Percentiles rank a stretch among this genome's conserved stretches.
phyloP scores from a whole-genome alignment of 345 rosid genomes.

The Hypericum androsaemum region DNA sequence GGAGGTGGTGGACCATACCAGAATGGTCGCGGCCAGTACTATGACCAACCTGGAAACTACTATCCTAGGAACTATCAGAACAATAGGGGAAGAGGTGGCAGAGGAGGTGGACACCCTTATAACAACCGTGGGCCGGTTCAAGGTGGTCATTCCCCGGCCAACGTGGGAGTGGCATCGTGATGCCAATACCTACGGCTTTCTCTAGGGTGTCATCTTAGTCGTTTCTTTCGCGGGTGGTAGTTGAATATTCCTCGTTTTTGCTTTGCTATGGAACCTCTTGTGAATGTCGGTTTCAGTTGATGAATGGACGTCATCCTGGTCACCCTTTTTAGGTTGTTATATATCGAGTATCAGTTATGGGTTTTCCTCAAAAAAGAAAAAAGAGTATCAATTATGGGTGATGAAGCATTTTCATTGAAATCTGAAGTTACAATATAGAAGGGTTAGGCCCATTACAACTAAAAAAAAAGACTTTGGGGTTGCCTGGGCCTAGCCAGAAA shows the following conservation, averaged over 20 bases:
- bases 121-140: no score
- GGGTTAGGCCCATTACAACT: no score
- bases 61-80: conserved; percentile 56
- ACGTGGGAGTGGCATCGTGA: neutral
- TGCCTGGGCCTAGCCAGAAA: no score
- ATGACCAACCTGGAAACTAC: conserved; percentile 61
- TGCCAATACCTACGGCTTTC: neutral
- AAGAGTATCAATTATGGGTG: conserved; percentile 18
- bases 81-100: conserved; percentile 60
- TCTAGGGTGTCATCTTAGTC: neutral
- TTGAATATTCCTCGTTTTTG: neutral
- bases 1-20: conserved; percentile 57
- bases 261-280: neutral
- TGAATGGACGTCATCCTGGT: neutral
- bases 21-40: conserved; percentile 53
- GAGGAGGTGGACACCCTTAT: conserved; percentile 23
- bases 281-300: neutral
- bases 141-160: no score
- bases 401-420: no score
- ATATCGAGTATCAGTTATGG: no score
- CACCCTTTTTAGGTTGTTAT: neutral
- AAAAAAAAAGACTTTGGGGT: no score
- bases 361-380: conserved; percentile 57
- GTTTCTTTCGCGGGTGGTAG: neutral
- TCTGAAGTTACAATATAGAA: neutral